These are phyloP conservation scores for Dissoconium aciculare DNA, from an alignment of 2,329 filamentous ascomycete species.

Conservation along the genomic window DNA sequence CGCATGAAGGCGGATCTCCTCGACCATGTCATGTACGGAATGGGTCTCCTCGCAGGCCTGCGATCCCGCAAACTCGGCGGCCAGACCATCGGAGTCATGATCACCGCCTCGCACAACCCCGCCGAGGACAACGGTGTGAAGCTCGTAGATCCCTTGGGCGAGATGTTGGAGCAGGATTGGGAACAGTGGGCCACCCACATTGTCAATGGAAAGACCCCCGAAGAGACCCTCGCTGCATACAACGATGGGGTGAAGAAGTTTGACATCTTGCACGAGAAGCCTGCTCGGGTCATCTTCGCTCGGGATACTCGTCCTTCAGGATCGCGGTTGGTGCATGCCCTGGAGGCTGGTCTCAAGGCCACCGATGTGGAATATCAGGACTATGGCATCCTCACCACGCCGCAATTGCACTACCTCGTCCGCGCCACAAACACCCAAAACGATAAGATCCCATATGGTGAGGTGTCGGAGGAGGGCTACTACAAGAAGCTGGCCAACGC, in stretches of 20 bases:
- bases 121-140: slow-evolving; percentile 85
- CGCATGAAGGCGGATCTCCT: slow-evolving; percentile 65
- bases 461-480: slow-evolving; percentile 79
- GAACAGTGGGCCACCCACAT: slow-evolving; percentile 76
- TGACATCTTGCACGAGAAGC: slow-evolving; percentile 52
- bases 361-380: slow-evolving; percentile 62
- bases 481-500: slow-evolving; percentile 81
- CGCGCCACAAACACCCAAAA: slow-evolving; percentile 87
- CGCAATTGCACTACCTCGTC: slow-evolving; percentile 94
- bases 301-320: slow-evolving; percentile 89
- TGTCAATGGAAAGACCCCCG: slow-evolving; percentile 67
- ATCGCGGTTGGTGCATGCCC: slow-evolving; percentile 61
- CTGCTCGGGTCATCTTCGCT: slow-evolving; percentile 73
- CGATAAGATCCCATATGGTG: slow-evolving; percentile 74
- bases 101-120: slow-evolving; percentile 86
- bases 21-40: slow-evolving; percentile 81
- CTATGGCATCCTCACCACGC: slow-evolving; percentile 84
- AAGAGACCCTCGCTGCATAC: slow-evolving; percentile 63
- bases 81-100: slow-evolving; percentile 91
- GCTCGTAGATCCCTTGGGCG: slow-evolving; percentile 91
- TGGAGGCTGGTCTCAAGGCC: slow-evolving; percentile 65
- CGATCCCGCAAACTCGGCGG: slow-evolving; percentile 80
- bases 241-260: slow-evolving; percentile 58
- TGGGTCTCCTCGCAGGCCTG: slow-evolving; percentile 75
- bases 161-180: slow-evolving; percentile 93